These are phyloP conservation scores for Glaciozyma martinii DNA, from an alignment of 768 basidiomycete species.

Conservation along the genomic window DNA sequence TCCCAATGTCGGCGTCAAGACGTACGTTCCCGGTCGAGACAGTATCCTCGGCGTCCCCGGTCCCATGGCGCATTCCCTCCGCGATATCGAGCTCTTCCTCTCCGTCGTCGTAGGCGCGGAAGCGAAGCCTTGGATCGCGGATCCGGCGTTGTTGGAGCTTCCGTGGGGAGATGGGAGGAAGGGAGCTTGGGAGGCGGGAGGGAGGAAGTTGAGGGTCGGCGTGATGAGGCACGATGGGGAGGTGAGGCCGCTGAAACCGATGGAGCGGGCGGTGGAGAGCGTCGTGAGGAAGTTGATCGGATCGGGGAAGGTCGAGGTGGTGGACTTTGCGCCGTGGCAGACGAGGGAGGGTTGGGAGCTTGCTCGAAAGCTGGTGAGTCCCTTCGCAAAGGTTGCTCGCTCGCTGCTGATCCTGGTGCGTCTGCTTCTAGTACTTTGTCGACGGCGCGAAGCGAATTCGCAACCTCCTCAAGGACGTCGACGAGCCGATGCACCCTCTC, in stretches of 20 bases:
- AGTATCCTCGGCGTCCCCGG: slow-evolving; percentile 9
- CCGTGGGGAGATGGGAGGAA: slow-evolving; percentile 4
- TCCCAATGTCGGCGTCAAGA: neutral
- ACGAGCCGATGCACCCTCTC: neutral
- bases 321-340: neutral
- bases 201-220: neutral
- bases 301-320: neutral
- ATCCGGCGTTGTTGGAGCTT: slow-evolving; percentile 7
- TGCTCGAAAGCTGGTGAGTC: neutral
- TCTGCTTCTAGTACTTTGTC: neutral
- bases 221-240: neutral
- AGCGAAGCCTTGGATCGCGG: slow-evolving; percentile 7
- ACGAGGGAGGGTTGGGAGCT: slow-evolving; percentile 1
- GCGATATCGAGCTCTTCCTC: slow-evolving; percentile 22
- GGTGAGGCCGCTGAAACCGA: neutral
- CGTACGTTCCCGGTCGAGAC: neutral
- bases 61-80: slow-evolving; percentile 5
- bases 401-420: neutral
- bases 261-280: neutral
- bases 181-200: neutral
- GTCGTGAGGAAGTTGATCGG: neutral
- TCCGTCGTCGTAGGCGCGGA: neutral
- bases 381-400: neutral
- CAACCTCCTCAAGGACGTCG: neutral
- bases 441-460: neutral